Evolutionary conservation across 345 rosid species (phyloP), one percentile per base, ranked within the genome.

Genomic region (Salix caprea): DNA sequence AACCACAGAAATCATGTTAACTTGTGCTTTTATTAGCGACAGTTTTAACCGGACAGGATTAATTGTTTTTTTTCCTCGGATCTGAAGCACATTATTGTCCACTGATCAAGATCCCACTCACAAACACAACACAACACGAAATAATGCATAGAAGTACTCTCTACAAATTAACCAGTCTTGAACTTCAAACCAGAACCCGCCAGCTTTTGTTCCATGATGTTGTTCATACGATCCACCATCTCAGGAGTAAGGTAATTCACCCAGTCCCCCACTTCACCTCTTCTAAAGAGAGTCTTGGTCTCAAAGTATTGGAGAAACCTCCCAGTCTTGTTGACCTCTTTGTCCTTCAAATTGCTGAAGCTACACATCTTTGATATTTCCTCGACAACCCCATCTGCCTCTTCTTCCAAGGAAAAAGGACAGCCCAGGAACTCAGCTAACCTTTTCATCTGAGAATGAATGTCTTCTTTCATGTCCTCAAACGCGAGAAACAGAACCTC

Each of bases 181-280:
- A 88, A 90, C 65, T 79, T 34, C 65, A 90, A 84, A 77, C 89
- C 91, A 72, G 86, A 84, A 23, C 83, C 91, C 69, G 80, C 84
- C 3, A 87, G 71, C 78, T 82, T 86, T 30, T 86, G 86, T 28
- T 88, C 83, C 85, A 78, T 83, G 60, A 87, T 16, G 10, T 72
- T 40, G 44, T 78, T 4, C 14, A 73, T 10, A 24, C 68, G 48
- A 19, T 72, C 65, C 9, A 65, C 75, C 80, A 77, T 77, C 13
- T 71, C 37, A 24, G 80, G 76, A 21, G 80, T 50, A 24, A 77
- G n/a, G 65, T 71, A 65, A 52, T 77, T 77, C 21, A 65, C 44
- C 67, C 75, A 77, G 40, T 77, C 80, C 5, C 76, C 76, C 15
- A 72, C 56, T 21, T 71, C 67, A 34, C 71, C 80, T 50, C 66